Evolutionary conservation across 1,139 yeast species (phyloP).

Genomic region (Debaryomyces coudertii): DNA sequence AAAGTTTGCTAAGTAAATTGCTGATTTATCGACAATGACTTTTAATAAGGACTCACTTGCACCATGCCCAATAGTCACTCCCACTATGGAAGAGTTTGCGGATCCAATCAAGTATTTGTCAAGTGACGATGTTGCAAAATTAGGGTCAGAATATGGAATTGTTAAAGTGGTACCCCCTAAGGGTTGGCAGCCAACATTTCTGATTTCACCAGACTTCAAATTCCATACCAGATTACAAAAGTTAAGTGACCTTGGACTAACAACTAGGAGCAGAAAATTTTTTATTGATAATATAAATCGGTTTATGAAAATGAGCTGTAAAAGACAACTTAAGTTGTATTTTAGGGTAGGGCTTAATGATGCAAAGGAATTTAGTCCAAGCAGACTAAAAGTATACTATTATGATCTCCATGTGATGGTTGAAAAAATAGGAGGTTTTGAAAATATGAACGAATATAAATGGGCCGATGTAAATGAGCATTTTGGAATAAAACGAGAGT

Average conservation of each 20-base stretch:
- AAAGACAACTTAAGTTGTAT: slow-evolving; percentile 29
- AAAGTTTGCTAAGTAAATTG: neutral
- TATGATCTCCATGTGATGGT: slow-evolving; percentile 61
- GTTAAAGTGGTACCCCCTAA: slow-evolving; percentile 67
- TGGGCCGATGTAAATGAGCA: slow-evolving; percentile 41
- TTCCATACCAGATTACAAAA: slow-evolving; percentile 70
- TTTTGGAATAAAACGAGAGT: slow-evolving; percentile 25
- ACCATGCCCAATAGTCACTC: slow-evolving; percentile 61
- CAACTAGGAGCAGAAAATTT: slow-evolving; percentile 63
- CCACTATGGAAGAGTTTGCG: slow-evolving; percentile 55
- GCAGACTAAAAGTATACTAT: slow-evolving; percentile 38
- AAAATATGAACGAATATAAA: slow-evolving; percentile 23
- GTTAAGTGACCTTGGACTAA: slow-evolving; percentile 62
- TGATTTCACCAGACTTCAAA: slow-evolving; percentile 54
- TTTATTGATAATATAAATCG: slow-evolving; percentile 64
- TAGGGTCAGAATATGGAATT: slow-evolving; percentile 66
- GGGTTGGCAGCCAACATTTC: slow-evolving; percentile 56
- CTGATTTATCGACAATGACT: slow-evolving; percentile 7
- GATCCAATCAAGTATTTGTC: slow-evolving; percentile 67
- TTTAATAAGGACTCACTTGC: slow-evolving; percentile 32
- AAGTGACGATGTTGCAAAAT: slow-evolving; percentile 45
- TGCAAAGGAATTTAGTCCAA: slow-evolving; percentile 39
- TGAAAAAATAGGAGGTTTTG: slow-evolving; percentile 29
- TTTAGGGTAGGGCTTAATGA: slow-evolving; percentile 22
- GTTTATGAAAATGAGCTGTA: slow-evolving; percentile 51